Conservation (phyloP, 139 green algal genomes). For the Bryopsis sp. region DNA sequence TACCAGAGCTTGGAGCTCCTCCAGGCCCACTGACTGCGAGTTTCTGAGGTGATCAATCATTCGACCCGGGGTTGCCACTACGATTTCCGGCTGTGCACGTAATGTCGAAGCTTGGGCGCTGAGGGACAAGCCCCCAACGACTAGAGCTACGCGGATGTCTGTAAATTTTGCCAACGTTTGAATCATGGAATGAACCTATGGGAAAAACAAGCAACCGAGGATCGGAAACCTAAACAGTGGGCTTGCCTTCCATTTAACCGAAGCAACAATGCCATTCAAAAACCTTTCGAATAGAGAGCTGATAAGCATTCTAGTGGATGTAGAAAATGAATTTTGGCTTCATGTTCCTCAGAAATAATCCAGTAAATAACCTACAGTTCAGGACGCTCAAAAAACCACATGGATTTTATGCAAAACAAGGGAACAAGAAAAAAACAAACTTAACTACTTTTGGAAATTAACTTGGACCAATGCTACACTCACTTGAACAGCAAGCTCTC, state of each 20-base stretch:
- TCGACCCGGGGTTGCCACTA: slow-evolving; percentile 15
- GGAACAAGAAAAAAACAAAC: slow-evolving; percentile 17
- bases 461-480: no score
- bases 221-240: no score
- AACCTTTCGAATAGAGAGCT: no score
- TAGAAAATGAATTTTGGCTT: no score
- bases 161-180: slow-evolving; percentile 88
- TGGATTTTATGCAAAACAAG: no score
- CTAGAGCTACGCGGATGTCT: slow-evolving; percentile 73
- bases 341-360: no score
- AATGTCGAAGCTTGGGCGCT: slow-evolving; percentile 74
- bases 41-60: slow-evolving; percentile 96
- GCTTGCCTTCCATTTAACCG: no score
- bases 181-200: slow-evolving; percentile 88
- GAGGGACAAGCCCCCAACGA: slow-evolving; percentile 87
- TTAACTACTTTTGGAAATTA: neutral
- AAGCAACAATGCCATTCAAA: no score
- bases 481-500: slow-evolving; percentile 75
- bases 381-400: no score
- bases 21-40: slow-evolving; percentile 19
- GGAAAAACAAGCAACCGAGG: neutral
- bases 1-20: slow-evolving; percentile 48
- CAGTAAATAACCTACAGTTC: no score
- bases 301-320: no score
- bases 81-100: slow-evolving; percentile 22